Evolutionary conservation across 768 basidiomycete genomes (phyloP).

Genomic region (Lactarius indigo): DNA sequence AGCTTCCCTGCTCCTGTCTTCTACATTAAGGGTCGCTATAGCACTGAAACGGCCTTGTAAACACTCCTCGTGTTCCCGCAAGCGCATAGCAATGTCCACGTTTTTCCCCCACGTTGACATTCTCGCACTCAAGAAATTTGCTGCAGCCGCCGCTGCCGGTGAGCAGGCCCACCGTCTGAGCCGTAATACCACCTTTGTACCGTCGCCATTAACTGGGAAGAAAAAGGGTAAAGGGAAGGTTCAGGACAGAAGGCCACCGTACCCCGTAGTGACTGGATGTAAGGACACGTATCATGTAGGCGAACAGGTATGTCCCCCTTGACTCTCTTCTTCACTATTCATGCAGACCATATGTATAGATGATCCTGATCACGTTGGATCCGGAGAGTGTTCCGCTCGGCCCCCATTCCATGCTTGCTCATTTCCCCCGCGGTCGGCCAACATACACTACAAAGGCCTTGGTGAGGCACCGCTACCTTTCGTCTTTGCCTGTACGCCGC

Average conservation of each 20-base stretch:
- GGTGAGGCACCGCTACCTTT: conserved; percentile 22
- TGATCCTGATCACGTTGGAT: conserved; percentile 33
- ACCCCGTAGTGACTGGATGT: conserved; percentile 27
- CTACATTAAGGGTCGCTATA: not conserved
- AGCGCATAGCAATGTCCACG: conserved; percentile 19
- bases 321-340: not conserved
- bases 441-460: conserved; percentile 32
- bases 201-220: not conserved
- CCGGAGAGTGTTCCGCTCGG: conserved; percentile 31
- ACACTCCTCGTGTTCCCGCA: not conserved
- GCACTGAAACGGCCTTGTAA: not conserved
- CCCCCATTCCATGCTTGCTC: conserved; percentile 32
- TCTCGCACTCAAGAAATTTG: conserved; percentile 30
- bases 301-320: conserved; percentile 28
- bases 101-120: conserved; percentile 33
- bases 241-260: conserved; percentile 16
- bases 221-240: conserved; percentile 19
- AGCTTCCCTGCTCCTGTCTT: not conserved
- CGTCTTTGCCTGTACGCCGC: not conserved
- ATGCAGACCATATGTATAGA: conserved; percentile 21
- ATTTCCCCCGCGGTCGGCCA: conserved; percentile 33
- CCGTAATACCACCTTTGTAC: conserved; percentile 14
- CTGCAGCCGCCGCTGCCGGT: conserved; percentile 28
- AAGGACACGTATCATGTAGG: conserved; percentile 32
- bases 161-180: conserved; percentile 26